phyloP scores from a whole-genome alignment of 1,284 basidiomycete genomes.

The Cutaneotrichosporon cutaneum region DNA sequence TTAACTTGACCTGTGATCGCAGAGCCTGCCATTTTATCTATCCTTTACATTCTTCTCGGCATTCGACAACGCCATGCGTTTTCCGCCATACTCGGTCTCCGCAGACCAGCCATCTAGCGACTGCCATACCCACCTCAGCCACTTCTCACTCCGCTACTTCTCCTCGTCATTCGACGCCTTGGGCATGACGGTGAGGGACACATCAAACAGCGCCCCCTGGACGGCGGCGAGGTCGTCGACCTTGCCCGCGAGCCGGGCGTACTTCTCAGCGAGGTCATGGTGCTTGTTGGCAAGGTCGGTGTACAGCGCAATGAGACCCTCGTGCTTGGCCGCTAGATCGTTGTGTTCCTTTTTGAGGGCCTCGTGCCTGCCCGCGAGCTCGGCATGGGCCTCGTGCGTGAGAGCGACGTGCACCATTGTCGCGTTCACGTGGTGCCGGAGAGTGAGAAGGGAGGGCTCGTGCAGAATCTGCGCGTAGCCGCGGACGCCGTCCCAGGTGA shows the following conservation, averaged over 20 bases:
- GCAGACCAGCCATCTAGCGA: too few species aligned
- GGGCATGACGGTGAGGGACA: neutral
- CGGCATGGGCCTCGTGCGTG: neutral
- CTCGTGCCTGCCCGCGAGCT: neutral
- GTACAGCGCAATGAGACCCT: neutral
- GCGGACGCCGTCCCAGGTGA: neutral
- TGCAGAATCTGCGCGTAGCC: neutral
- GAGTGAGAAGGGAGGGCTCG: neutral
- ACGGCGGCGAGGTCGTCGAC: neutral
- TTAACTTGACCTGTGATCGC: too few species aligned
- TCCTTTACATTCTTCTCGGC: too few species aligned
- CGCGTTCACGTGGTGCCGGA: neutral
- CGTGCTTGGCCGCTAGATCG: neutral
- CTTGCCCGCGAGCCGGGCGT: neutral
- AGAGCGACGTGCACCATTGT: neutral
- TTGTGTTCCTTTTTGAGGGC: neutral
- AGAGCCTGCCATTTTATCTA: too few species aligned
- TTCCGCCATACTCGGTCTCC: too few species aligned
- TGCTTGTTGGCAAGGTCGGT: neutral
- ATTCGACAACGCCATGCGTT: too few species aligned
- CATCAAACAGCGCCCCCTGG: neutral
- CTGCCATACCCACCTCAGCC: too few species aligned
- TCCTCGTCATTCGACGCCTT: too few species aligned
- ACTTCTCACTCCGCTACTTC: too few species aligned
- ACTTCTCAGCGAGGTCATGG: neutral